A percentile compares a stretch with the other conserved stretches of the same genome.
Conservation (phyloP, 805 yeast species). For the Metschnikowia drakensbergensis region DNA sequence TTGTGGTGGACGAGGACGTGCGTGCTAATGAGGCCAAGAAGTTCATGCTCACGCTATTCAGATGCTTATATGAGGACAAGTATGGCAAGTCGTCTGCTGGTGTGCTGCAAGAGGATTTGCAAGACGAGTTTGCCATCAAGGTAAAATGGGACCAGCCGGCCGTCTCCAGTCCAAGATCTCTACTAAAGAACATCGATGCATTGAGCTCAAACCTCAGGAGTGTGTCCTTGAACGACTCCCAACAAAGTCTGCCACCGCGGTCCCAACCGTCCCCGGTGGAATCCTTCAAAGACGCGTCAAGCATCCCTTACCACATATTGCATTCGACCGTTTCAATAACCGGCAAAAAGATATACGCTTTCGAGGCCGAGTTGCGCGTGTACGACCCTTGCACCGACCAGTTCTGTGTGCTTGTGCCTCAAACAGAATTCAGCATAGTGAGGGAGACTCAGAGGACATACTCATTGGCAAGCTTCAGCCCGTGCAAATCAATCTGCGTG, state of each 20-base stretch:
- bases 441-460: constrained; percentile 46
- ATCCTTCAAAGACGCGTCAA: constrained; percentile 17
- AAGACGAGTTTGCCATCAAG: constrained; percentile 8
- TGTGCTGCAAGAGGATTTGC: constrained; percentile 30
- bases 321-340: constrained; percentile 10
- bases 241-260: not conserved
- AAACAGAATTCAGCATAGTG: constrained; percentile 24
- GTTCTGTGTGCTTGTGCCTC: constrained; percentile 43
- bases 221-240: not conserved
- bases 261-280: constrained; percentile 14
- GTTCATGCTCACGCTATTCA: constrained; percentile 59
- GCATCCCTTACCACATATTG: constrained; percentile 14
- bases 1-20: constrained; percentile 62
- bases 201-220: not conserved
- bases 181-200: constrained; percentile 1
- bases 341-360: constrained; percentile 19
- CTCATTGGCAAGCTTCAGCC: constrained; percentile 38
- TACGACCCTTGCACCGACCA: constrained; percentile 50
- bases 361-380: constrained; percentile 45
- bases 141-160: not conserved
- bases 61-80: constrained; percentile 74
- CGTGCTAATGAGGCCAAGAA: constrained; percentile 52
- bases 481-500: constrained; percentile 8
- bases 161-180: constrained; percentile 1
- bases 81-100: constrained; percentile 52